phyloP scores from a whole-genome alignment of 2,329 filamentous ascomycete species.

The Talaromyces sp. region DNA sequence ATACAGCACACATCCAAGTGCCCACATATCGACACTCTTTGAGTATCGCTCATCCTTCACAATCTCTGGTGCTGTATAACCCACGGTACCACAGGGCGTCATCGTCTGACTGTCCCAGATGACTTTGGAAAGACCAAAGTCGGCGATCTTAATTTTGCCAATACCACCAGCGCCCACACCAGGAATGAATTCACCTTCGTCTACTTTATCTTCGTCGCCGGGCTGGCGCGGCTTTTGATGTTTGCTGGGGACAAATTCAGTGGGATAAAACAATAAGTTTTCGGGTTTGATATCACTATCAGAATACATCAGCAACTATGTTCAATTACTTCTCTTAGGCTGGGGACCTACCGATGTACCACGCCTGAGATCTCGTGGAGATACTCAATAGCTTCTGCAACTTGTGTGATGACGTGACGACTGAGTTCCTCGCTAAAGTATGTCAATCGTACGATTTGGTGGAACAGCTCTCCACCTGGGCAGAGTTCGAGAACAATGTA shows the following conservation, averaged over 20 bases:
- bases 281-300: slow-evolving; percentile 94
- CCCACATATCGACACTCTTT: slow-evolving; percentile 99
- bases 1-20: slow-evolving; percentile 92
- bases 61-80: slow-evolving; percentile 96
- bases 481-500: slow-evolving; percentile 96
- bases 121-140: slow-evolving; percentile 95
- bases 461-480: slow-evolving; percentile 93
- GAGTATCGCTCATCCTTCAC: slow-evolving; percentile 99
- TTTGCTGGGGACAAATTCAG: slow-evolving; percentile 74
- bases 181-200: slow-evolving; percentile 87
- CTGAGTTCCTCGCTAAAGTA: slow-evolving; percentile 98
- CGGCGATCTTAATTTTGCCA: slow-evolving; percentile 92
- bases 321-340: too few species aligned
- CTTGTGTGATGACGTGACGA: slow-evolving; percentile 89
- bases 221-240: slow-evolving; percentile 75
- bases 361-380: slow-evolving; percentile 92
- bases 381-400: slow-evolving; percentile 91
- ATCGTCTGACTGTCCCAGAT: slow-evolving; percentile 98
- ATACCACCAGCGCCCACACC: slow-evolving; percentile 86
- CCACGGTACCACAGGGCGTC: slow-evolving; percentile 98
- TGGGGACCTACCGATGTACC: slow-evolving; percentile 76
- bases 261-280: slow-evolving; percentile 90
- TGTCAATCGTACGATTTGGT: slow-evolving; percentile 95
- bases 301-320: background rate
- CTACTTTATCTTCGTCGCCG: slow-evolving; percentile 94